Conservation (phyloP, 805 yeast genomes). For the Blastobotrys peoriensis region DNA sequence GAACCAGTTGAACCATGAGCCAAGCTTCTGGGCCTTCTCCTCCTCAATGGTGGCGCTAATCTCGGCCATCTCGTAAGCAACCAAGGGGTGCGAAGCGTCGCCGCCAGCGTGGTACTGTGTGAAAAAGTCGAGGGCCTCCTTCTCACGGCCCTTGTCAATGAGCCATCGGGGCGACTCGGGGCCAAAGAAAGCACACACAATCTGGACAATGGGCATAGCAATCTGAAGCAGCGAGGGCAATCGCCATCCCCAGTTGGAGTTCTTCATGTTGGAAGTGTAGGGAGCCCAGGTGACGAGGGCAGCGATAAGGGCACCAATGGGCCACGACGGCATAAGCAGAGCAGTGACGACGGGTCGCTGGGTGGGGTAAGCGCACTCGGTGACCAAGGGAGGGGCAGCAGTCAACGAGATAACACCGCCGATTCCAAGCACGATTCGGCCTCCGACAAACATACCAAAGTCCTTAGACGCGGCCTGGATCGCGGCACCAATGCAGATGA, state of each 20-base stretch:
- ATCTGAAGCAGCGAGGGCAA: slow-evolving; percentile 24
- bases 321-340: slow-evolving; percentile 52
- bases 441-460: slow-evolving; percentile 44
- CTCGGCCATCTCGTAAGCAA: slow-evolving; percentile 14
- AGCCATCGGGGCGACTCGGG: slow-evolving; percentile 83
- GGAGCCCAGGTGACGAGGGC: slow-evolving; percentile 48
- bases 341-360: slow-evolving; percentile 56
- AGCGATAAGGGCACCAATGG: slow-evolving; percentile 45
- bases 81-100: slow-evolving; percentile 8
- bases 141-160: slow-evolving; percentile 32
- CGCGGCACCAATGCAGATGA: slow-evolving; percentile 54
- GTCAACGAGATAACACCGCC: slow-evolving; percentile 72
- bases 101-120: slow-evolving; percentile 13
- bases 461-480: slow-evolving; percentile 41
- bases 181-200: slow-evolving; percentile 49
- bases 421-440: slow-evolving; percentile 45
- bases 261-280: slow-evolving; percentile 4
- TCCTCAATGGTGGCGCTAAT: slow-evolving; percentile 16
- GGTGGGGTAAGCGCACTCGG: slow-evolving; percentile 64
- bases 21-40: slow-evolving; percentile 12
- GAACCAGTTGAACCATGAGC: slow-evolving; percentile 15
- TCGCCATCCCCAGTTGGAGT: slow-evolving; percentile 10
- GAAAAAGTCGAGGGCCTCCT: slow-evolving; percentile 32
- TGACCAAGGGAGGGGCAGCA: slow-evolving; percentile 72
- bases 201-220: slow-evolving; percentile 49